These are phyloP conservation scores for Starmera quercuum DNA, from an alignment of 805 yeast species.

Conservation along the genomic window DNA sequence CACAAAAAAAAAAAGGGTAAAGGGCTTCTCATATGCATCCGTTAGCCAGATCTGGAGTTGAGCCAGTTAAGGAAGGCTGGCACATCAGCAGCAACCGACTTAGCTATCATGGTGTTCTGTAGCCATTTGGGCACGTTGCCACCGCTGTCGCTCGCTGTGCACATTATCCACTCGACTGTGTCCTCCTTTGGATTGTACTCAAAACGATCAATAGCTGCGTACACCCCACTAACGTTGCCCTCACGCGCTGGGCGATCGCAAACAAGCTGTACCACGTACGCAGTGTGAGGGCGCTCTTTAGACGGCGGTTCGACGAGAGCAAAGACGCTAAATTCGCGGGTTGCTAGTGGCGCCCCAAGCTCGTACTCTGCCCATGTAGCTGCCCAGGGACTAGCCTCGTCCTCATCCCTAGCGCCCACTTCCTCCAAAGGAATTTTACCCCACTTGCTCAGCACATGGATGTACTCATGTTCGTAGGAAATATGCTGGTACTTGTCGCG, in stretches of 20 bases:
- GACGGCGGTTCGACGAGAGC: conserved; percentile 9
- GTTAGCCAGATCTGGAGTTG: neutral
- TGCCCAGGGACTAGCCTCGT: no score
- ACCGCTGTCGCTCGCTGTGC: conserved; percentile 25
- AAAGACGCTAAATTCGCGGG: conserved; percentile 24
- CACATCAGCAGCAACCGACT: conserved; percentile 25
- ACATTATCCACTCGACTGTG: conserved; percentile 22
- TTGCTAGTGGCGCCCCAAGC: conserved; percentile 20
- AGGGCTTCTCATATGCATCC: no score
- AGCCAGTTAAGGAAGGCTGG: conserved; percentile 18
- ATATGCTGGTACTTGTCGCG: conserved; percentile 17
- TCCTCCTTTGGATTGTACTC: conserved; percentile 4
- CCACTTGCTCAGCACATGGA: conserved; percentile 17
- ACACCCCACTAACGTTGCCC: conserved; percentile 17
- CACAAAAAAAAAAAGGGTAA: no score
- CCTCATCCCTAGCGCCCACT: no score
- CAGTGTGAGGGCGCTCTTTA: neutral
- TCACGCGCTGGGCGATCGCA: conserved; percentile 14
- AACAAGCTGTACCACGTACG: conserved; percentile 19
- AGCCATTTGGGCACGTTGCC: conserved; percentile 26
- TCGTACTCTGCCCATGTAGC: conserved; percentile 20
- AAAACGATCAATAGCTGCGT: conserved; percentile 22
- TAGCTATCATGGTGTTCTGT: conserved; percentile 24
- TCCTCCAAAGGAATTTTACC: conserved; percentile 5
- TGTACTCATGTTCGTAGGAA: conserved; percentile 20